phyloP scores from a whole-genome alignment of 2,329 filamentous ascomycete genomes.

The Ustilaginoidea virens region DNA sequence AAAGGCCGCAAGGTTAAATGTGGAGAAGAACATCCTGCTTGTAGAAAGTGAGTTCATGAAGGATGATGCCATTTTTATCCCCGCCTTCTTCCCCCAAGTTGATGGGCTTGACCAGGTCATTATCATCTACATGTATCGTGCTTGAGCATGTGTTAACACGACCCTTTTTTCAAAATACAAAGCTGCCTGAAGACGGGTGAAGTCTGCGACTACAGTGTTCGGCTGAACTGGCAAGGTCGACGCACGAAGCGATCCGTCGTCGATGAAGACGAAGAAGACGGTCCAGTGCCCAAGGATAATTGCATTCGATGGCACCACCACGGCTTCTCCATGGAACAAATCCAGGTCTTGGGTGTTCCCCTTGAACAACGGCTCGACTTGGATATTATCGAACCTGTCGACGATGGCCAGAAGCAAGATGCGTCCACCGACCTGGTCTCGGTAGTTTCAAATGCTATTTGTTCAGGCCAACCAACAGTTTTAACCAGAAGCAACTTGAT shows the following conservation, averaged over 20 bases:
- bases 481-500: not conserved
- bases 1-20: slow-evolving; percentile 63
- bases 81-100: too few relatives aligned
- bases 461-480: not conserved
- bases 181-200: slow-evolving; percentile 56
- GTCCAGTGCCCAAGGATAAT: not conserved
- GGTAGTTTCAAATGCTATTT: too few relatives aligned
- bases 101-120: too few relatives aligned
- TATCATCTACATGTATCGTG: too few relatives aligned
- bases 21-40: slow-evolving; percentile 60
- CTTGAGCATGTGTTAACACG: too few relatives aligned
- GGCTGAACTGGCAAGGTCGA: slow-evolving; percentile 67
- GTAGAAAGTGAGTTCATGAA: slow-evolving; percentile 45
- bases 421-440: too few relatives aligned
- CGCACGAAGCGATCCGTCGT: slow-evolving; percentile 8
- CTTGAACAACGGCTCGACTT: not conserved
- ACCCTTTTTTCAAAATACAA: too few relatives aligned
- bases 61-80: too few relatives aligned
- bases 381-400: not conserved
- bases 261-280: not conserved
- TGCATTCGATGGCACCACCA: slow-evolving; percentile 2
- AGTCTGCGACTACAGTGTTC: slow-evolving; percentile 65
- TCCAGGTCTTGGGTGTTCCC: not conserved
- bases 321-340: not conserved
- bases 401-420: not conserved